These are phyloP conservation scores for Xylaria bambusicola DNA, from an alignment of 495 filamentous ascomycete species.

Conservation along the genomic window DNA sequence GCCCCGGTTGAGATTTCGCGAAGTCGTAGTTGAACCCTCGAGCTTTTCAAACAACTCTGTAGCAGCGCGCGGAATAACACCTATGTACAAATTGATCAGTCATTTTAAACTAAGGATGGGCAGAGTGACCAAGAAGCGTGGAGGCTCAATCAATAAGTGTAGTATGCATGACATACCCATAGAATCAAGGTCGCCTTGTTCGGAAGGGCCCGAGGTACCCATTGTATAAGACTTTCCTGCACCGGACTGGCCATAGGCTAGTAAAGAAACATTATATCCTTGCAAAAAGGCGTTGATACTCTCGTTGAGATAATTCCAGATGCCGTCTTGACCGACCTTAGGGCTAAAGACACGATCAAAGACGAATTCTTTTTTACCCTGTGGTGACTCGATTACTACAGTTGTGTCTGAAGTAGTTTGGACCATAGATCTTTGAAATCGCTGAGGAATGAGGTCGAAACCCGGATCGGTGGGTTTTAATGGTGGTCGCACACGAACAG, in stretches of 20 bases:
- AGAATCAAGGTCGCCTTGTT: conserved; percentile 69
- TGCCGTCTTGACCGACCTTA: conserved; percentile 79
- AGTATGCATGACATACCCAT: conserved; percentile 64
- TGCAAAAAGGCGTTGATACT: conserved; percentile 89
- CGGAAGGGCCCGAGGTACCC: conserved; percentile 88
- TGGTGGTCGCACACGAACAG: conserved; percentile 92
- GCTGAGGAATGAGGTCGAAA: conserved; percentile 90
- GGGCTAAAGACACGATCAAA: conserved; percentile 94
- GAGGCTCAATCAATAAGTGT: too few relatives aligned
- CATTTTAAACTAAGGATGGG: background rate
- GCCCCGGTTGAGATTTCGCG: conserved; percentile 57
- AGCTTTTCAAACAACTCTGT: conserved; percentile 86
- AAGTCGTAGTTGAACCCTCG: conserved; percentile 51
- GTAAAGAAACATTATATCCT: conserved; percentile 97
- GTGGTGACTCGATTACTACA: conserved; percentile 83
- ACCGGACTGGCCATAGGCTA: conserved; percentile 98
- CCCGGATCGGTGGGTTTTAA: conserved; percentile 83
- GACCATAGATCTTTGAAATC: conserved; percentile 91
- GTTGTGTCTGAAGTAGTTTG: conserved; percentile 83
- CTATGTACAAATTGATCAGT: conserved; percentile 50
- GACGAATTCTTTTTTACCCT: conserved; percentile 91
- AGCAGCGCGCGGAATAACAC: conserved; percentile 91
- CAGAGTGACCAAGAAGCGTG: background rate
- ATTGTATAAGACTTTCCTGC: conserved; percentile 99
- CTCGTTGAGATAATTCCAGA: conserved; percentile 94